Evolutionary conservation across 495 filamentous ascomycete species (phyloP).

Genomic region (Aspergillus panamensis): DNA sequence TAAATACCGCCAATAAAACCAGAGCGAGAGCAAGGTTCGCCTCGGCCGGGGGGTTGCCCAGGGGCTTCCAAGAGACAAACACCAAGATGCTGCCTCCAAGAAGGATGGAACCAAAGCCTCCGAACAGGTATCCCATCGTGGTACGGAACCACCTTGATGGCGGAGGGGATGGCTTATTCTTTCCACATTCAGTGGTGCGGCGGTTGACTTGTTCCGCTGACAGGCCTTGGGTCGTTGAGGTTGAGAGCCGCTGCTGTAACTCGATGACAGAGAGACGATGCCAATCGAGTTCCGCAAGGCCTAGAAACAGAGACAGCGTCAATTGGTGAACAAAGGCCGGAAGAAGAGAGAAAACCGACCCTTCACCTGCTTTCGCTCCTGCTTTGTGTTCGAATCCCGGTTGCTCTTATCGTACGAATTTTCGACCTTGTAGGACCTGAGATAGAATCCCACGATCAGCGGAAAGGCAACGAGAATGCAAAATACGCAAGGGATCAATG

Average conservation of each 20-base stretch:
- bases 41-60: constrained; percentile 59
- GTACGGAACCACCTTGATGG: not conserved
- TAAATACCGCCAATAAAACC: constrained; percentile 60
- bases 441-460: not conserved
- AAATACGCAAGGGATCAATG: not conserved
- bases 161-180: constrained; percentile 4
- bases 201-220: not conserved
- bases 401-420: not conserved
- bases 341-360: not conserved
- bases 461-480: not conserved
- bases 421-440: constrained; percentile 6
- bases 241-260: not conserved
- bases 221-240: not conserved
- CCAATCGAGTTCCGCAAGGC: constrained; percentile 5
- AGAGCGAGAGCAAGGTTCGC: constrained; percentile 67
- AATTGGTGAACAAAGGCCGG: not conserved
- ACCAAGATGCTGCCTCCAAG: constrained; percentile 60
- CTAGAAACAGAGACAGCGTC: not conserved
- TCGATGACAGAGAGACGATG: constrained; percentile 1
- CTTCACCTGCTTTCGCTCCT: constrained; percentile 2
- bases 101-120: constrained; percentile 64
- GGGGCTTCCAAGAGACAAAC: constrained; percentile 66
- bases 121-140: constrained; percentile 54
- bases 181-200: not conserved
- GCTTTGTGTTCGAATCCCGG: not conserved